These are phyloP conservation scores for Auriscalpium vulgare DNA, from an alignment of 768 basidiomycete genomes.

Conservation along the genomic window DNA sequence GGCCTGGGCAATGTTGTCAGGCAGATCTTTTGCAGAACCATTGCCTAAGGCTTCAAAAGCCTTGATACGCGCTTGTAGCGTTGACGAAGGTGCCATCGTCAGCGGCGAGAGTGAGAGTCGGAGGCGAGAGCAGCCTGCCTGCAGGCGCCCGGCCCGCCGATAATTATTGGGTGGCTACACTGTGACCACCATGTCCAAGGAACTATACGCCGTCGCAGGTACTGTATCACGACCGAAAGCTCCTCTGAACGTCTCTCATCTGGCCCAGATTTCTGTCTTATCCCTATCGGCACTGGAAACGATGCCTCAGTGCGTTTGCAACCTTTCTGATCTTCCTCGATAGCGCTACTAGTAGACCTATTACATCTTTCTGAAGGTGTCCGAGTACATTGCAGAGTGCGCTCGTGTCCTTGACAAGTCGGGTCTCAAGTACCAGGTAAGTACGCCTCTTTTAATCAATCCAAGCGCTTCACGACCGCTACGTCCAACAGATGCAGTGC, in stretches of 20 bases:
- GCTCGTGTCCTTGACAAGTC: slow-evolving; percentile 76
- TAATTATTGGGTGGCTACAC: neutral
- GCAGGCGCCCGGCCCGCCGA: neutral
- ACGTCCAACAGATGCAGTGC: slow-evolving; percentile 53
- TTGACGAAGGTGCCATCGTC: slow-evolving; percentile 9
- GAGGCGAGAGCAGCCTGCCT: neutral
- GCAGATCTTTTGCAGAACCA: slow-evolving; percentile 7
- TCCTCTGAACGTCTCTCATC: neutral
- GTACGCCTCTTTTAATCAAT: slow-evolving; percentile 11
- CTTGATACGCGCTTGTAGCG: slow-evolving; percentile 13
- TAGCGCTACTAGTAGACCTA: neutral
- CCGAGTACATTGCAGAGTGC: slow-evolving; percentile 74
- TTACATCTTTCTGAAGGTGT: slow-evolving; percentile 40
- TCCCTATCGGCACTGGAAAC: slow-evolving; percentile 68
- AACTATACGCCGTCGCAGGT: slow-evolving; percentile 79
- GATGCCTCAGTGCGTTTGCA: slow-evolving; percentile 51
- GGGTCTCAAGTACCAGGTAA: slow-evolving; percentile 77
- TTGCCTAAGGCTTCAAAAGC: slow-evolving; percentile 13
- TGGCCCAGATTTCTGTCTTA: slow-evolving; percentile 75
- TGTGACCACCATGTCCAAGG: slow-evolving; percentile 15
- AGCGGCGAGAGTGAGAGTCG: neutral
- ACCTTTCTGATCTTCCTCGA: neutral
- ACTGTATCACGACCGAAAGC: neutral
- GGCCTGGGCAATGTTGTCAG: slow-evolving; percentile 7
- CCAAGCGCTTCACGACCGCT: neutral